These are phyloP conservation scores for Scytalidium sp. DNA, from an alignment of 2,329 filamentous ascomycete species.

Conservation along the genomic window DNA sequence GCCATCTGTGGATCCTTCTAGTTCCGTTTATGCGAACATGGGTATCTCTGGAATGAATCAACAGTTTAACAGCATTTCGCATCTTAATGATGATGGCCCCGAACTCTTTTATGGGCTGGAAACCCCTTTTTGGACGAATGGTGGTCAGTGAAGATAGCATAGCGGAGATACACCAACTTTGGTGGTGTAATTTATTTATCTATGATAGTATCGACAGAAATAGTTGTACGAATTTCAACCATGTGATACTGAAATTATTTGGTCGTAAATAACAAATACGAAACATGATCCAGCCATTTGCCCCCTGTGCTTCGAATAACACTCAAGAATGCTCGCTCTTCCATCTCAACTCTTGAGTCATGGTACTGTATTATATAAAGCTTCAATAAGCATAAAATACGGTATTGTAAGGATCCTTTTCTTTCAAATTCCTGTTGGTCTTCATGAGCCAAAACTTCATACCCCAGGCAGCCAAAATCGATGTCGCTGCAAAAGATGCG, in stretches of 20 bases:
- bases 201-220: too few species aligned
- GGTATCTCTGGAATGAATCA: not conserved
- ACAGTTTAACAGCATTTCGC: not conserved
- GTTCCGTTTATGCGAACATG: not conserved
- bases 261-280: too few species aligned
- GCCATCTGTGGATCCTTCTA: too few species aligned
- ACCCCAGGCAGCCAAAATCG: not conserved
- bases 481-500: not conserved
- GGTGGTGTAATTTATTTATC: too few species aligned
- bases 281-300: too few species aligned
- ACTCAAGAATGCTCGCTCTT: too few species aligned
- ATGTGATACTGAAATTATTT: too few species aligned
- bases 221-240: too few species aligned
- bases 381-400: constrained; percentile 2
- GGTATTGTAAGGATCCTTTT: not conserved
- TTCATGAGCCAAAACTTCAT: not conserved
- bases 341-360: too few species aligned
- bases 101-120: constrained; percentile 5
- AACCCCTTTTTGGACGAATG: constrained; percentile 7
- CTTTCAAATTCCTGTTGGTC: constrained; percentile 2
- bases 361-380: not conserved
- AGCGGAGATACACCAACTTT: too few species aligned
- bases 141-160: constrained; percentile 6
- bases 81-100: constrained; percentile 2
- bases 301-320: too few species aligned